Percentiles rank a stretch among this genome's conserved stretches.
phyloP scores from a whole-genome alignment of 1,284 basidiomycete genomes.

The Apiotrichum domesticum region DNA sequence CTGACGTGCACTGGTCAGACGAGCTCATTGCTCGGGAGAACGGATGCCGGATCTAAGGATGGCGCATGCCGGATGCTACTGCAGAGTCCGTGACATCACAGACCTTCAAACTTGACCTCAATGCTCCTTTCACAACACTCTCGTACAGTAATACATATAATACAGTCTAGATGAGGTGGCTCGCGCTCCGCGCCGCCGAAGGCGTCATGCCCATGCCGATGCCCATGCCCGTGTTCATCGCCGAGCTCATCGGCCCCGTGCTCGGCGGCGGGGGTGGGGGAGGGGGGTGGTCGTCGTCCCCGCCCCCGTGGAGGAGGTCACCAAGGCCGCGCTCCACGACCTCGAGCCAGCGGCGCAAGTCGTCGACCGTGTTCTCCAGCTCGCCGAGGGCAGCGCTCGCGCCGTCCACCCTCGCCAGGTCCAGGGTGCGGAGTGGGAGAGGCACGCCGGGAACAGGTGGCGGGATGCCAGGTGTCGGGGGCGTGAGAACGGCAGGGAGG shows the following conservation, averaged over 20 bases:
- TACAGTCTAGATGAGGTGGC: neutral
- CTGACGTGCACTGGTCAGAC: no score
- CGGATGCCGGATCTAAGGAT: no score
- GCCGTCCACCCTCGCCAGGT: conserved; percentile 9
- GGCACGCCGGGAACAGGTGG: conserved; percentile 4
- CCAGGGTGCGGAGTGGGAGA: conserved; percentile 8
- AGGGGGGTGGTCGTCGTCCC: neutral
- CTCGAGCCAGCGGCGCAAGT: conserved; percentile 72
- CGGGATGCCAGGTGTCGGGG: conserved; percentile 1
- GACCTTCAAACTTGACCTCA: no score
- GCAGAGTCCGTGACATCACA: no score
- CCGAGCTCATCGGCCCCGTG: no score
- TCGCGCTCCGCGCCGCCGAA: neutral
- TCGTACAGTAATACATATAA: neutral
- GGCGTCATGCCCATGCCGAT: neutral
- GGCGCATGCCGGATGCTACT: no score
- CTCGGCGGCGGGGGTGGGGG: neutral
- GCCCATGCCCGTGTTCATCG: no score
- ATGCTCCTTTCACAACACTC: no score
- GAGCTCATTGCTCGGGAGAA: no score
- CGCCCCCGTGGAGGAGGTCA: conserved; percentile 52
- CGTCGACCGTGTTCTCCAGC: conserved; percentile 68
- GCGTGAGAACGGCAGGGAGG: conserved; percentile 1
- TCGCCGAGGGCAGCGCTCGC: conserved; percentile 51
- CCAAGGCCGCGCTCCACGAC: conserved; percentile 66